Base-by-base conservation (phyloP, 306 rosid genomes). In the Medicago lupulina region DNA sequence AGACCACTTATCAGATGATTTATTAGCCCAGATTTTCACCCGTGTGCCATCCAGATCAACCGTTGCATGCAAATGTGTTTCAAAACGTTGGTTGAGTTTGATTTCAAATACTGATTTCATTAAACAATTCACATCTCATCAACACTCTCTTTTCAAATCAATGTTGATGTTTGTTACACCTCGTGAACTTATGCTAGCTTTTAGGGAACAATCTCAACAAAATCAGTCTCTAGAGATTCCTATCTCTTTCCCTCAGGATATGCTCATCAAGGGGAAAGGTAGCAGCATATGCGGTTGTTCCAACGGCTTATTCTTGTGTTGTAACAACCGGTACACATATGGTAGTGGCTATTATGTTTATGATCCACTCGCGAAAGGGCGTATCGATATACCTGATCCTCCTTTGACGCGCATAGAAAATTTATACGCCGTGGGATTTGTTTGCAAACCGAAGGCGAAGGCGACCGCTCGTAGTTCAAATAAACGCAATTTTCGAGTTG, bases 21-120 rank as follows among this genome's bases (percentile, higher is more conserved):
- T 80, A 23, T 68, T 73, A 12, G 46, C 15, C 11, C 36, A 79
- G 46, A 80, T 80, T 51, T 73, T 80, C 41, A 31, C 13, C 7
- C 13, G 53, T 10, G 7, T 80, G 4, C 70, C 83, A 11, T 80
- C 59, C 8, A 58, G 62, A 80, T 80, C 75, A 5, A 39, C n/a
- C 36, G 16, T 13, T 6, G 11, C 10, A 15, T 80, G 83, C 63
- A 73, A 66, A 21, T 44, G 70, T 3, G 79, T 64, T 16, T 66
- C 79, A 15, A 80, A 80, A 1, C 46, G 54, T 0, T 79, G 83
- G 79, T 34, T 65, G 0, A 21, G 21, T 17, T 57, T 72, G 41
- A 50, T 79, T 39, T 79, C 83, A 63, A 41, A 15, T 12, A 19
- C 61, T 25, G 5, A 6, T 15, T 80, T 79, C 50, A 7, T 8